A percentile compares a stretch with the other conserved stretches of the same genome.
phyloP scores from a whole-genome alignment of 2,329 filamentous ascomycete species.

The Chaetomium sp. region DNA sequence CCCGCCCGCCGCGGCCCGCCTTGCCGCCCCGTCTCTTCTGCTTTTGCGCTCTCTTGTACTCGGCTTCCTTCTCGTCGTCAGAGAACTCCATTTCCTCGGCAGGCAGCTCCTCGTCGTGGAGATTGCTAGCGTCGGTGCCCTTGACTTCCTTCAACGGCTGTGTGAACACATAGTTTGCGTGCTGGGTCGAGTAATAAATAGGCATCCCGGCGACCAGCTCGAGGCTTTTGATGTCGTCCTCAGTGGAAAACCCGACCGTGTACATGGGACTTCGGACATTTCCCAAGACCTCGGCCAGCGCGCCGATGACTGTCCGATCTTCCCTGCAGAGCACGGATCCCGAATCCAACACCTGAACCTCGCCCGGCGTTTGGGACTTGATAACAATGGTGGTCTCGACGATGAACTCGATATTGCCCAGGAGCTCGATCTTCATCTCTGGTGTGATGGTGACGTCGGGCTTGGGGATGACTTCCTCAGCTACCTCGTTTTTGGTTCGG shows the following conservation, averaged over 20 bases:
- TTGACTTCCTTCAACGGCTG: slow-evolving; percentile 77
- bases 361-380: slow-evolving; percentile 75
- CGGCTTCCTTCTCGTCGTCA: slow-evolving; percentile 91
- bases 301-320: slow-evolving; percentile 75
- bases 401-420: slow-evolving; percentile 75
- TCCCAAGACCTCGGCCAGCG: slow-evolving; percentile 82
- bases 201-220: slow-evolving; percentile 69
- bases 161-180: slow-evolving; percentile 85
- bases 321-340: slow-evolving; percentile 81
- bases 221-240: slow-evolving; percentile 66
- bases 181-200: slow-evolving; percentile 77
- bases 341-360: slow-evolving; percentile 81
- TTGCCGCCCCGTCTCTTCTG: slow-evolving; percentile 61
- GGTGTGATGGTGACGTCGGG: slow-evolving; percentile 77
- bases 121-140: slow-evolving; percentile 90
- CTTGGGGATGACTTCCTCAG: slow-evolving; percentile 66
- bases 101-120: slow-evolving; percentile 87
- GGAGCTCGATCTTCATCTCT: slow-evolving; percentile 73
- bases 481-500: slow-evolving; percentile 79
- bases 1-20: slow-evolving; percentile 41
- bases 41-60: slow-evolving; percentile 72
- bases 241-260: slow-evolving; percentile 72
- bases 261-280: slow-evolving; percentile 86
- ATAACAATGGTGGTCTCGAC: slow-evolving; percentile 80
- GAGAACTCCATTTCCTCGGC: slow-evolving; percentile 93